Conservation (phyloP, 768 basidiomycete species). For the Serendipita vermifera region DNA sequence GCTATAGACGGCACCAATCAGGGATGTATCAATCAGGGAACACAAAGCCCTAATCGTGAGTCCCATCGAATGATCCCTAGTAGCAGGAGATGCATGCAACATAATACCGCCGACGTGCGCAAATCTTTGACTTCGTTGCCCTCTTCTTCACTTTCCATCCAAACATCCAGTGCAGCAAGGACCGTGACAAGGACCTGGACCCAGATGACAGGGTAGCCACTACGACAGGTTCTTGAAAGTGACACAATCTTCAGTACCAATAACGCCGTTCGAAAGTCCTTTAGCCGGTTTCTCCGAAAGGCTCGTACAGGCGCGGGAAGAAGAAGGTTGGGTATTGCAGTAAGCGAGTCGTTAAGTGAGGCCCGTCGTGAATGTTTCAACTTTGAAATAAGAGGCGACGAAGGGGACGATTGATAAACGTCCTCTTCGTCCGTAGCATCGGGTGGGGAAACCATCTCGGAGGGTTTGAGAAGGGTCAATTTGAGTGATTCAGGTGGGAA, state of each 20-base stretch:
- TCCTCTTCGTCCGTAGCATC: too few species aligned
- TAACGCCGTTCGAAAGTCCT: slow-evolving; percentile 22
- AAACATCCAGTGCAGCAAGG: slow-evolving; percentile 34
- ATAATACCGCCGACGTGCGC: slow-evolving; percentile 27
- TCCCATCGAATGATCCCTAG: slow-evolving; percentile 20
- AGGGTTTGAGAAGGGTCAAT: too few species aligned
- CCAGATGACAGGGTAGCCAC: slow-evolving; percentile 17
- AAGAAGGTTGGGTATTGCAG: too few species aligned
- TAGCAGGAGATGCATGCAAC: slow-evolving; percentile 26
- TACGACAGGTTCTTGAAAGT: slow-evolving; percentile 21
- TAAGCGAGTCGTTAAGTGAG: not conserved
- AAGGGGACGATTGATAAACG: too few species aligned
- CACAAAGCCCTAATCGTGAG: too few species aligned
- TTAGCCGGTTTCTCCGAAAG: slow-evolving; percentile 12
- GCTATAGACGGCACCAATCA: too few species aligned
- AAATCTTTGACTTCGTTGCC: slow-evolving; percentile 26
- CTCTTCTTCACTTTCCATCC: slow-evolving; percentile 16
- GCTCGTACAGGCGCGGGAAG: not conserved
- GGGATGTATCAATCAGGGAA: too few species aligned
- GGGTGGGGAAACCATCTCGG: too few species aligned
- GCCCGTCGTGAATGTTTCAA: too few species aligned
- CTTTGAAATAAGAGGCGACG: not conserved
- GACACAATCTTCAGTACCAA: slow-evolving; percentile 16
- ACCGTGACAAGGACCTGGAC: slow-evolving; percentile 22
- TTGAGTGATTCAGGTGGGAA: too few species aligned